A percentile compares a stretch with the other conserved stretches of the same genome.
phyloP scores from a whole-genome alignment of 805 yeast genomes.

The Barnettozyma sp. region DNA sequence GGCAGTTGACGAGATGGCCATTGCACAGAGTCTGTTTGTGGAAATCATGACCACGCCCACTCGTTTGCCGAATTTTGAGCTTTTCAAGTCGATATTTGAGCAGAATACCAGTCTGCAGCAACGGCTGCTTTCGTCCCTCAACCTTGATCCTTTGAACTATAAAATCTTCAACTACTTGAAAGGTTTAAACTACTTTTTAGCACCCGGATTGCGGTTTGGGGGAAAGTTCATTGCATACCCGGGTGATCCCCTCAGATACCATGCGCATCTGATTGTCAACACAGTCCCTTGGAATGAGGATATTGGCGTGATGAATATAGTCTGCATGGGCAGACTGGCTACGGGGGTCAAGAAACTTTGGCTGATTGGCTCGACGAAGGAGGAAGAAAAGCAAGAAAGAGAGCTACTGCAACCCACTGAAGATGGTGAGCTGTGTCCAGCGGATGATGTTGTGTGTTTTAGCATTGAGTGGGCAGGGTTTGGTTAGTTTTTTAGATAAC shows the following conservation, averaged over 20 bases:
- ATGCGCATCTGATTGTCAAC: conserved; percentile 74
- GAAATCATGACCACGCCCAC: conserved; percentile 18
- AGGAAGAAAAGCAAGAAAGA: conserved; percentile 13
- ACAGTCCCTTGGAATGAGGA: conserved; percentile 42
- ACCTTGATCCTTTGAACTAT: conserved; percentile 8
- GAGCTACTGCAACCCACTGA: too few relatives aligned
- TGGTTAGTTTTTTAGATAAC: too few relatives aligned
- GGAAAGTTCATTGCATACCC: conserved; percentile 87
- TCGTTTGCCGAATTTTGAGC: conserved; percentile 11
- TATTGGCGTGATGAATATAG: conserved; percentile 50
- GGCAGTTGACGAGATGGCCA: background rate
- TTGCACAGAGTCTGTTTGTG: conserved; percentile 14
- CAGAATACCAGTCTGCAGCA: conserved; percentile 14
- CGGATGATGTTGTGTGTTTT: conserved; percentile 38
- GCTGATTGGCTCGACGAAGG: conserved; percentile 44
- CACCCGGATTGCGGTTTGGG: conserved; percentile 91
- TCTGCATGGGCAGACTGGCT: conserved; percentile 86
- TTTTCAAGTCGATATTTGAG: conserved; percentile 11
- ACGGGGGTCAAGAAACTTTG: conserved; percentile 87
- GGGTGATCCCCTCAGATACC: conserved; percentile 88
- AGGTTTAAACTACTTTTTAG: conserved; percentile 42
- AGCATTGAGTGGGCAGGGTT: conserved; percentile 97
- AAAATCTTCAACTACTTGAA: conserved; percentile 13
- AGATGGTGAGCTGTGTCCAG: too few relatives aligned
- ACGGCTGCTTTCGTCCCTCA: conserved; percentile 4